These are phyloP conservation scores for Lactarius pseudohatsudake DNA, from an alignment of 768 basidiomycete genomes.

Conservation along the genomic window DNA sequence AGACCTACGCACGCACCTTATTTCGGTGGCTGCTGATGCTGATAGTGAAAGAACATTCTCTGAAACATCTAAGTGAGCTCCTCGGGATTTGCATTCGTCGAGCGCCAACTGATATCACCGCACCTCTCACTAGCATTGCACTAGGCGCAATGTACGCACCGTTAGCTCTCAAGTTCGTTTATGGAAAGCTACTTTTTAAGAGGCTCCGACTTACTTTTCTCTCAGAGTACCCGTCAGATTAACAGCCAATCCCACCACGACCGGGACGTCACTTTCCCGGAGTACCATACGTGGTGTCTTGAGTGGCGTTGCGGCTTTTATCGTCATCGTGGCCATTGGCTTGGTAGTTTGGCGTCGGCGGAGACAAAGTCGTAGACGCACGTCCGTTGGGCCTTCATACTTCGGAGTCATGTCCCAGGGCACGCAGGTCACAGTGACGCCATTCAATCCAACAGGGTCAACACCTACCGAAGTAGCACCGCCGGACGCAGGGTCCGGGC, in stretches of 20 bases:
- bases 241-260: not conserved
- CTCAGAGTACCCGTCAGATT: constrained; percentile 7
- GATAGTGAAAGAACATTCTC: too few relatives aligned
- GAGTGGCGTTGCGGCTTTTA: constrained; percentile 15
- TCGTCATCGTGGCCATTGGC: not conserved
- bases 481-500: not conserved
- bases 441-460: not conserved
- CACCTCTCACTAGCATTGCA: constrained; percentile 18
- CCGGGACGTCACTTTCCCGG: constrained; percentile 1
- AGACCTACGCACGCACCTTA: constrained; percentile 8
- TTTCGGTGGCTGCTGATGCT: not conserved
- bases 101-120: not conserved
- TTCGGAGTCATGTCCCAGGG: not conserved
- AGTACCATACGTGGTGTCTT: not conserved
- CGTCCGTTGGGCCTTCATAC: not conserved
- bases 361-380: not conserved
- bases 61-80: constrained; percentile 10
- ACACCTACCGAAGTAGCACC: not conserved
- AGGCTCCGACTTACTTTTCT: not conserved
- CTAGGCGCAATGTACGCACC: constrained; percentile 31
- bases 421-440: not conserved
- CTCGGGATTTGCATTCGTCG: not conserved
- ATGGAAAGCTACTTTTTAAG: not conserved
- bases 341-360: constrained; percentile 14
- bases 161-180: constrained; percentile 29